Evolutionary conservation across 768 basidiomycete genomes (phyloP).

Genomic region (Russula sp.): DNA sequence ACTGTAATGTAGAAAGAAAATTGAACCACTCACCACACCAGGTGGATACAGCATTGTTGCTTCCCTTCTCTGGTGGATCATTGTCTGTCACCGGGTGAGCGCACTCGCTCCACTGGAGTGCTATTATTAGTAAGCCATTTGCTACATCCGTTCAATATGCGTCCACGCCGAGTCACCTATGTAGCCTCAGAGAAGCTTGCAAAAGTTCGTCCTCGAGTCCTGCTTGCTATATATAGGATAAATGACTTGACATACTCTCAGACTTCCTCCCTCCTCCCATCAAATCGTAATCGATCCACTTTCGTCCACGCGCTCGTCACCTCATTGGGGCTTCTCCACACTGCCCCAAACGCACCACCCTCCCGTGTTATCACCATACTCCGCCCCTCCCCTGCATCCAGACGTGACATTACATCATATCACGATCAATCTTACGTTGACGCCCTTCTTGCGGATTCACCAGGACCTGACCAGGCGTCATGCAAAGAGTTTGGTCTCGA

Average conservation of each 20-base stretch:
- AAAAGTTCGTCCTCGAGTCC: constrained; percentile 34
- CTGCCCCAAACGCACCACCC: not conserved
- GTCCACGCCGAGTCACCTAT: constrained; percentile 35
- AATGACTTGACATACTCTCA: not conserved
- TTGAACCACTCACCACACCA: no score
- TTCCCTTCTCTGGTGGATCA: no score
- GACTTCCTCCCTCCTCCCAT: constrained; percentile 30
- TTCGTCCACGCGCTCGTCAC: constrained; percentile 29
- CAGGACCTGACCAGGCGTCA: constrained; percentile 20
- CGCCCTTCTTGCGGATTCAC: constrained; percentile 6
- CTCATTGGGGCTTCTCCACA: constrained; percentile 22
- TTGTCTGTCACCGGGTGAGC: no score
- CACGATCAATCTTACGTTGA: constrained; percentile 21
- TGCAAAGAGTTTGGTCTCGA: constrained; percentile 49
- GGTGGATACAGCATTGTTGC: no score
- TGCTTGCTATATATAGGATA: not conserved
- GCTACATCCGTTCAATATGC: not conserved
- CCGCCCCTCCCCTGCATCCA: constrained; percentile 11
- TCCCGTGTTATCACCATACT: constrained; percentile 6
- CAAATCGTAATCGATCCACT: constrained; percentile 28
- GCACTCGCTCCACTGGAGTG: no score
- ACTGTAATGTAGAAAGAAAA: no score
- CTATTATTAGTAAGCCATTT: no score
- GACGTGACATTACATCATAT: constrained; percentile 13
- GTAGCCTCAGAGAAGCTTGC: constrained; percentile 54